Evolutionary conservation across 1,139 yeast species (phyloP).

Genomic region (Arxiozyma heterogenica): DNA sequence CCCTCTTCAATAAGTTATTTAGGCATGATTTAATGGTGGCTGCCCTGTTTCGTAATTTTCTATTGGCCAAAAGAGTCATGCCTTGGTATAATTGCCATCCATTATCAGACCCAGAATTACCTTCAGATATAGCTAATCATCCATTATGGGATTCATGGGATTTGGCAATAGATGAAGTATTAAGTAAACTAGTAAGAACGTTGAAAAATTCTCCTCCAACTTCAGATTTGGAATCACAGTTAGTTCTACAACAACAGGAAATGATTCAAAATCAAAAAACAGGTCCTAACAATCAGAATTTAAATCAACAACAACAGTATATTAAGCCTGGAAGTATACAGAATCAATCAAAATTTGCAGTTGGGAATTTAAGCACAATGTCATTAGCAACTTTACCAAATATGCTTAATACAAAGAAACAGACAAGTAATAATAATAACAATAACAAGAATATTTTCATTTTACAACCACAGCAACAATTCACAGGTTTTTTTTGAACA

Average conservation of each 20-base stretch:
- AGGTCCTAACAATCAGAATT: not conserved
- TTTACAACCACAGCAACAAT: slow-evolving; percentile 48
- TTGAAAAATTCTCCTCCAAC: slow-evolving; percentile 27
- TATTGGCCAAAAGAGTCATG: slow-evolving; percentile 89
- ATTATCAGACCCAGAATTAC: slow-evolving; percentile 85
- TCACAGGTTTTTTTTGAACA: slow-evolving; percentile 93
- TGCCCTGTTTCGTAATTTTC: slow-evolving; percentile 83
- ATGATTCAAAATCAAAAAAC: slow-evolving; percentile 15
- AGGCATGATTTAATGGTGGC: slow-evolving; percentile 97
- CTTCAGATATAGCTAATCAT: slow-evolving; percentile 70
- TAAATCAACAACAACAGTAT: slow-evolving; percentile 11
- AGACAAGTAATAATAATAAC: slow-evolving; percentile 2
- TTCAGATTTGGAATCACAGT: slow-evolving; percentile 21
- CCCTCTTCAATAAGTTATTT: slow-evolving; percentile 78
- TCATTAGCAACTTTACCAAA: slow-evolving; percentile 27
- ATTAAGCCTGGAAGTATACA: slow-evolving; percentile 20
- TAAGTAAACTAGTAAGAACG: slow-evolving; percentile 51
- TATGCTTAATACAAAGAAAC: slow-evolving; percentile 8
- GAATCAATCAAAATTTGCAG: slow-evolving; percentile 25
- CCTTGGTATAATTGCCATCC: slow-evolving; percentile 92
- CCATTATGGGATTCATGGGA: slow-evolving; percentile 99
- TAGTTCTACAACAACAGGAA: slow-evolving; percentile 24
- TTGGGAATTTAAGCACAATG: slow-evolving; percentile 30
- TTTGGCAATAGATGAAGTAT: slow-evolving; percentile 87
- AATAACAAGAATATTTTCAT: slow-evolving; percentile 1